A percentile compares a stretch with the other conserved stretches of the same genome.
Conservation (phyloP, 306 rosid species). For the Pachyrhizus erosus region DNA sequence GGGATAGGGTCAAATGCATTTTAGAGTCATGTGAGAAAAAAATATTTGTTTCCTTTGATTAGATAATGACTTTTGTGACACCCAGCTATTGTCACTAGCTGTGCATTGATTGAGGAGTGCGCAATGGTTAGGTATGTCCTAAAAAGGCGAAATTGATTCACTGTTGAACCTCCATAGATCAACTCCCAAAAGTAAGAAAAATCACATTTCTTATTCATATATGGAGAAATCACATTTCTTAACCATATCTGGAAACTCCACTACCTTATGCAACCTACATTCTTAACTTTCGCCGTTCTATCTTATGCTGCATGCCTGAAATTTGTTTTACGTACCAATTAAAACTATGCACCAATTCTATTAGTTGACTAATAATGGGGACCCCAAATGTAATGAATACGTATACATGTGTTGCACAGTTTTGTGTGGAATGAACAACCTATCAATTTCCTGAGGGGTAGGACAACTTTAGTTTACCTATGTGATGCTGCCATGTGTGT, state of each 20-base stretch:
- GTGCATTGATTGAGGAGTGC: conserved; percentile 33
- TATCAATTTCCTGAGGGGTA: background rate
- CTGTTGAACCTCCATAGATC: conserved; percentile 16
- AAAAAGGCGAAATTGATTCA: conserved; percentile 46
- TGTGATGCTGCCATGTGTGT: conserved; percentile 3
- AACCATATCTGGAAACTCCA: conserved; percentile 42
- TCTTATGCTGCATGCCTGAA: background rate
- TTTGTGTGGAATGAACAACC: background rate
- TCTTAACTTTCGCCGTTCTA: background rate
- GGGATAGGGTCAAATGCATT: conserved; percentile 34
- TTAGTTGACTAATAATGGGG: background rate
- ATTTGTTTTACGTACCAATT: background rate
- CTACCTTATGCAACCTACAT: conserved; percentile 45
- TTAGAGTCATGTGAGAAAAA: background rate
- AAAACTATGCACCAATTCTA: background rate
- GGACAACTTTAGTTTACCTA: conserved; percentile 5
- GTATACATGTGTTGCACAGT: background rate
- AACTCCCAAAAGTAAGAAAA: background rate
- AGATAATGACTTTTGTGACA: conserved; percentile 28
- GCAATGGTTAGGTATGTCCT: conserved; percentile 46
- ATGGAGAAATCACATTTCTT: background rate
- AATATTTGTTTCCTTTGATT: background rate
- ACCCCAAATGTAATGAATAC: background rate
- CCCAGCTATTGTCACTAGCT: conserved; percentile 41
- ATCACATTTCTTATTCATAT: conserved; percentile 29